Base-by-base conservation (phyloP, 441 rosid species). In the Gossypium lobatum region DNA sequence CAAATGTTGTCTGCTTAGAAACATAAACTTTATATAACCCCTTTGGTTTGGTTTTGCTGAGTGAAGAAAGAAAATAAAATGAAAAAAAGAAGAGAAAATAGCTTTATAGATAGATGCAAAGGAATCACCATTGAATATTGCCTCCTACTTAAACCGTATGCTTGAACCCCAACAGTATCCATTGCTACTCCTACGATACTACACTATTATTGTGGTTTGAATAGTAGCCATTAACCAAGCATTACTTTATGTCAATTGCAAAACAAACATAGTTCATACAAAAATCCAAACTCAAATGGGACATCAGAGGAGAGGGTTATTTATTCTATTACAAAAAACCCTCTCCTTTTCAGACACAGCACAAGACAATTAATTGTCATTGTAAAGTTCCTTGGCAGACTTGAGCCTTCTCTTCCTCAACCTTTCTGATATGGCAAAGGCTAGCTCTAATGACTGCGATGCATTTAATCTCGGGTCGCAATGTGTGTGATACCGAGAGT, bases 1-100 rank as follows among this genome's bases (percentile, higher is more conserved):
- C 76, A 73, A 70, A 16, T 76, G 79, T 74, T 76, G 64, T 67
- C 71, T 74, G 73, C 68, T 31, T 70, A 73, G 75, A 75, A 74
- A 79, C 70, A 55, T 65, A 6, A 61, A 72, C 69, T 74, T 70
- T 61, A 17, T 14, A 26, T 16, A 70, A 21, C 54, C 42, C 59
- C 31, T 25, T 66, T 14, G 69, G 57, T 63, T 57, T 79, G 63
- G 68, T 68, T 75, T 61, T 79, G 16, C 71, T 11, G 20, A 23
- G 39, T 20, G n/a, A 23, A 23, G 62, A 34, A 45, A 28, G 14
- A 20, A 3, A 53, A 54, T 34, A 34, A 21, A 74, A 64, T 54
- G 59, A 54, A 42, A 72, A 72, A 42, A 64, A 39, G 63, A 6
- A 14, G 48, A 6, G 17, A 39, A 37, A 34, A 59, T 34, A 55